Evolutionary conservation across 148 eudicot genomes (phyloP).

Genomic region (Chenopodium quinoa): DNA sequence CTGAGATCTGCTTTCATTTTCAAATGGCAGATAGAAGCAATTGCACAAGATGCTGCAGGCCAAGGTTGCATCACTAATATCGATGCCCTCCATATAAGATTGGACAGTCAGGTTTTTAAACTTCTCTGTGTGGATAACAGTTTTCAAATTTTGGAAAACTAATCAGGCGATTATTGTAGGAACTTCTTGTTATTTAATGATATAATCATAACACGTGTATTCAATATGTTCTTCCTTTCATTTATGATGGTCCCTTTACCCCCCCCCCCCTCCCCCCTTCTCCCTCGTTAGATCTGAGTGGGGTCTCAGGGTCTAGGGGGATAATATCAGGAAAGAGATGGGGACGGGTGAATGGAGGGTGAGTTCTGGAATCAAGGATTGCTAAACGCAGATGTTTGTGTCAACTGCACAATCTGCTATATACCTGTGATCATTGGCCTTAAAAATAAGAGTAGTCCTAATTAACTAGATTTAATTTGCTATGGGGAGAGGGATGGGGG

Average conservation of each 20-base stretch:
- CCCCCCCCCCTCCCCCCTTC: too few species aligned
- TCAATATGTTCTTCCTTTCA: background rate
- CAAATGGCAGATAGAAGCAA: slow-evolving; percentile 75
- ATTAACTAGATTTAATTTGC: background rate
- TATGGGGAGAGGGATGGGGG: background rate
- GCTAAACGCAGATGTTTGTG: background rate
- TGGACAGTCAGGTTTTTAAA: slow-evolving; percentile 71
- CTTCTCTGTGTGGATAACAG: slow-evolving; percentile 4
- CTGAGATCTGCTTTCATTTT: slow-evolving; percentile 25
- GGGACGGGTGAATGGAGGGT: background rate
- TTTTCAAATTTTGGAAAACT: background rate
- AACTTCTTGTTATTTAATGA: background rate
- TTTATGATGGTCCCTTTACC: background rate
- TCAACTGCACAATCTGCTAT: background rate
- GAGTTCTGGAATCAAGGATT: background rate
- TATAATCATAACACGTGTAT: too few species aligned
- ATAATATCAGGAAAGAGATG: background rate
- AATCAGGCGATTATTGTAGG: too few species aligned
- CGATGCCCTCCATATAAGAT: slow-evolving; percentile 61
- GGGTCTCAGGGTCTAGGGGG: background rate
- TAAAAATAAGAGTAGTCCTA: background rate
- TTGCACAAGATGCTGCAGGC: slow-evolving; percentile 64
- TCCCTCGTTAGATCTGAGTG: too few species aligned
- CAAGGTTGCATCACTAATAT: slow-evolving; percentile 67
- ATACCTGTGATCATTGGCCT: background rate